phyloP scores from a whole-genome alignment of 2,329 filamentous ascomycete species.

The Dendryphion nanum region DNA sequence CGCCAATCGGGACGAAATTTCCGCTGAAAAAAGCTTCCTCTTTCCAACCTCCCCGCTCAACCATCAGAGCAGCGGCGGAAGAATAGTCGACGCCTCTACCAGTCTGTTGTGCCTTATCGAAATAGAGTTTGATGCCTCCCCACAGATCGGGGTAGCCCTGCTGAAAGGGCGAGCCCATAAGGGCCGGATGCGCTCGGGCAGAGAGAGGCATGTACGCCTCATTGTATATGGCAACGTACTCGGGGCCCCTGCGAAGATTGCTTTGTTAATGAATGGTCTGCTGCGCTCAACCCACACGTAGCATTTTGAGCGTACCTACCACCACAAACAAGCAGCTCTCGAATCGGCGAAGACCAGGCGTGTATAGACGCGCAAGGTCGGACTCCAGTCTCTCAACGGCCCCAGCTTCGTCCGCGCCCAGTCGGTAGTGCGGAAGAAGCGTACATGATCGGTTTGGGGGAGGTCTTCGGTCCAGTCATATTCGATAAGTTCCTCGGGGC shows the following conservation, averaged over 20 bases:
- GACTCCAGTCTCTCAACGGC: conserved; percentile 22
- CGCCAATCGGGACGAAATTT: conserved; percentile 27
- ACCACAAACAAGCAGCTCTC: conserved; percentile 33
- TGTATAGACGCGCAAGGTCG: conserved; percentile 28
- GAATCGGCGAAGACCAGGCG: conserved; percentile 32
- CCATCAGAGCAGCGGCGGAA: conserved; percentile 17
- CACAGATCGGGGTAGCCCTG: conserved; percentile 31
- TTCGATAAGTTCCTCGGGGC: too few species aligned
- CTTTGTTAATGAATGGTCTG: too few species aligned
- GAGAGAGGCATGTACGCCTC: conserved; percentile 28
- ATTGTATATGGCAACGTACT: conserved; percentile 34
- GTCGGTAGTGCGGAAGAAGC: conserved; percentile 29
- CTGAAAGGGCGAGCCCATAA: conserved; percentile 31
- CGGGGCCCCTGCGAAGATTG: conserved; percentile 17
- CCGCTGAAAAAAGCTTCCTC: conserved; percentile 35
- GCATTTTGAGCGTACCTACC: conserved; percentile 12
- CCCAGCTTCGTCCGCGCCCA: conserved; percentile 28
- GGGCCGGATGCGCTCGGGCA: conserved; percentile 23
- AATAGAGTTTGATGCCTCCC: conserved; percentile 18
- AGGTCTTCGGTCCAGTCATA: conserved; percentile 30
- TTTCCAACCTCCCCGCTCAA: conserved; percentile 27
- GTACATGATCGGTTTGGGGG: conserved; percentile 29
- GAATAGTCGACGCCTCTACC: conserved; percentile 26
- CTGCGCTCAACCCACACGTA: too few species aligned
- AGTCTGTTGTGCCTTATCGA: conserved; percentile 21